Conservation (phyloP, 2,329 filamentous ascomycete species). For the Botrytis deweyae region DNA sequence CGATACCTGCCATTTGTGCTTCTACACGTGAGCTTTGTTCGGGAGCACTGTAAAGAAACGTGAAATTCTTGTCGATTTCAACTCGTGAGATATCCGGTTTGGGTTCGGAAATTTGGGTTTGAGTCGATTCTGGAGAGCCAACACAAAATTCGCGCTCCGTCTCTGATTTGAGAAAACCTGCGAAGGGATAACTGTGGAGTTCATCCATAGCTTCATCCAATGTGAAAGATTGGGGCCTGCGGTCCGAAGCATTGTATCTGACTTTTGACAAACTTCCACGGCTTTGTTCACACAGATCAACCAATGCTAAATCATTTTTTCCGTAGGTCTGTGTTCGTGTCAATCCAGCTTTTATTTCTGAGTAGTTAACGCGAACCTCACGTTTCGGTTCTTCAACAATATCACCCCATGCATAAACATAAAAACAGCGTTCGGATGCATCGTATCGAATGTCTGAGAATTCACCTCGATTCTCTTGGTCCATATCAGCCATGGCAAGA, state of each 20-base stretch:
- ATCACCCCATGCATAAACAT: neutral
- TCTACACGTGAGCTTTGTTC: neutral
- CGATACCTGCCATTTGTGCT: neutral
- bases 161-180: neutral
- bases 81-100: neutral
- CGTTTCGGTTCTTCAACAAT: neutral
- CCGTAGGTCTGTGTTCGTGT: conserved; percentile 13
- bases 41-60: neutral
- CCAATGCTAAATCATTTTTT: neutral
- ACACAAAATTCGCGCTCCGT: neutral
- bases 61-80: neutral
- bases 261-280: neutral
- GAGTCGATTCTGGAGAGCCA: conserved; percentile 18
- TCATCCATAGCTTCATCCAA: neutral
- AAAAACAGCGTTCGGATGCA: conserved; percentile 9
- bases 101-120: conserved; percentile 1
- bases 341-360: conserved; percentile 21
- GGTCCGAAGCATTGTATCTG: conserved; percentile 1
- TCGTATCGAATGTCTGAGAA: conserved; percentile 14
- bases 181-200: neutral
- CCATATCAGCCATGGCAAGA: conserved; percentile 8
- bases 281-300: neutral
- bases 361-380: neutral
- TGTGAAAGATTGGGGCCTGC: neutral
- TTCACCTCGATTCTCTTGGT: conserved; percentile 4